Evolutionary conservation across 2,329 filamentous ascomycete genomes (phyloP), one percentile per base, ranked within the genome.

Genomic region (Paecilomyces fulvus): DNA sequence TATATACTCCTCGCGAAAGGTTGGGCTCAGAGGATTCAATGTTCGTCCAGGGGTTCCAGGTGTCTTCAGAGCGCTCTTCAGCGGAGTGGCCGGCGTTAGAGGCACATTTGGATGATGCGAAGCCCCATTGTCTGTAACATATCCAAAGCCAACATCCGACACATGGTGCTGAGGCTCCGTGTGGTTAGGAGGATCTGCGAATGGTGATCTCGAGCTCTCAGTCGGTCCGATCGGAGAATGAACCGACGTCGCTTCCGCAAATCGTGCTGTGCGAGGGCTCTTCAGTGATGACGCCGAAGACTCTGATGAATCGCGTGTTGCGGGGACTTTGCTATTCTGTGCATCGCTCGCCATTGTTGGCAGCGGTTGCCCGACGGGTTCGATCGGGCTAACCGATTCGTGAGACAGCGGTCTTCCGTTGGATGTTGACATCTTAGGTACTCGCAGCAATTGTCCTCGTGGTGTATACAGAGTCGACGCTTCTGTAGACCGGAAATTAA

Each of bases 111-210:
- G 78, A 75, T 75, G 72, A 64, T 74, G 73, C 56, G 77, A 71
- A 28, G 76, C 70, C 60, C 79, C 75, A 64, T 80, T 80, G 65
- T 83, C 72, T 61, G 78, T 80, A 69, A 96, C 88, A 76, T 96
- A 96, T 71, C 92, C 91, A 73, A 97, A 96, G 63, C 92, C 92
- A 62, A 96, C 83, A 75, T 96, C 91, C 58, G 86, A 89, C 30
- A 92, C 88, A 57, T 72, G 70, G 37, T 66, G 80, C 67, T 79
- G 77, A 28, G 78, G 75, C 60, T 76, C 75, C 65, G 76, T 76
- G 68, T 80, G 75, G n/a, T 55, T 64, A 11, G 75, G 70, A 54
- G 79, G 79, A 57, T 83, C 78, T 59, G 75, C 72, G 64, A 83
- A 82, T 5, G 80, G 79, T n/a, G 77, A 77, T 54, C 66, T 65